Evolutionary conservation across 441 rosid species (phyloP).

Genomic region (Arabidopsis hybrid): DNA sequence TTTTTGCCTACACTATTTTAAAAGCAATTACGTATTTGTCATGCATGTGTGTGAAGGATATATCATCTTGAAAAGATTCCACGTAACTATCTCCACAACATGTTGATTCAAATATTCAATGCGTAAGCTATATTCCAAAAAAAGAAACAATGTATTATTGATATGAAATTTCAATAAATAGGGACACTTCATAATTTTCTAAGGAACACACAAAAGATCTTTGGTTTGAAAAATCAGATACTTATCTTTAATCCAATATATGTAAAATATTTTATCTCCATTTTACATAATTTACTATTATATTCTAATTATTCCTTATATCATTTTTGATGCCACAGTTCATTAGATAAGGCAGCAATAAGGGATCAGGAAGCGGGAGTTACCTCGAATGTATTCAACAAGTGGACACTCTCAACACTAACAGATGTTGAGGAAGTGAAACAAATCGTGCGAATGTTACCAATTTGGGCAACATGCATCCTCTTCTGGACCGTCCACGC

Average conservation of each 20-base stretch:
- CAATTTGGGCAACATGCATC: constrained; percentile 90
- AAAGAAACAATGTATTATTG: not conserved
- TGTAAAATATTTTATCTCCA: not conserved
- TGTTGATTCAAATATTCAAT: not conserved
- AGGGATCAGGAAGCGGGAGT: constrained; percentile 48
- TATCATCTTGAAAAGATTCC: constrained; percentile 29
- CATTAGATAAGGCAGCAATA: constrained; percentile 85
- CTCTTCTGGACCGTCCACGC: constrained; percentile 94
- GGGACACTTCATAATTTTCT: not conserved
- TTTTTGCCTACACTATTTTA: not conserved
- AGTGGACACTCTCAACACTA: constrained; percentile 79
- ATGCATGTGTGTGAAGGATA: constrained; percentile 16
- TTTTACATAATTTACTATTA: not conserved
- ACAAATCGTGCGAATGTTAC: constrained; percentile 81
- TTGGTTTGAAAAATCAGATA: not conserved
- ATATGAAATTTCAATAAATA: not conserved
- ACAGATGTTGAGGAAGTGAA: constrained; percentile 95
- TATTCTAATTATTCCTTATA: constrained; percentile 7
- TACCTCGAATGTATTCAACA: constrained; percentile 43
- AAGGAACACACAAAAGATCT: not conserved
- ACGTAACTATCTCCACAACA: constrained; percentile 28
- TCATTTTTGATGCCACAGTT: constrained; percentile 53
- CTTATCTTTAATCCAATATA: not conserved
- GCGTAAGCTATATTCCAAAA: constrained; percentile 26
- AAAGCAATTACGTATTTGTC: constrained; percentile 12